Evolutionary conservation across 768 basidiomycete species (phyloP).

Genomic region (Candolleomyces efflorescens): DNA sequence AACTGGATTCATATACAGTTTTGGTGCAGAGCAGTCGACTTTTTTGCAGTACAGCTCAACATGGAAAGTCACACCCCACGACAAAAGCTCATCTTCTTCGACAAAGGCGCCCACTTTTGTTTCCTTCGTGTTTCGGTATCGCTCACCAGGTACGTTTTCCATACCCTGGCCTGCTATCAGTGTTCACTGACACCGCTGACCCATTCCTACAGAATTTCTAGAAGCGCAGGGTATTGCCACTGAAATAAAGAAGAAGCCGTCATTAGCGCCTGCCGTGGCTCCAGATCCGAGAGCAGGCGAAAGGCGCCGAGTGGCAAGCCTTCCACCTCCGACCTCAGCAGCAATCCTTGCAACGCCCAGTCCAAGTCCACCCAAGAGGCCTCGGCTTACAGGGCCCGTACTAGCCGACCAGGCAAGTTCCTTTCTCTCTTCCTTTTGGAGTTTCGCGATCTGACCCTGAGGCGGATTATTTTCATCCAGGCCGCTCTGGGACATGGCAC

Average conservation of each 20-base stretch:
- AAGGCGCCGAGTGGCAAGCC: slow-evolving; percentile 35
- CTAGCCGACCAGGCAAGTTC: slow-evolving; percentile 1
- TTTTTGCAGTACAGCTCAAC: slow-evolving; percentile 43
- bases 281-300: slow-evolving; percentile 13
- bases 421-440: not conserved
- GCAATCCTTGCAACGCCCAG: slow-evolving; percentile 13
- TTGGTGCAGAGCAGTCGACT: slow-evolving; percentile 38
- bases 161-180: not conserved
- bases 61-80: slow-evolving; percentile 50
- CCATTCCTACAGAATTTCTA: slow-evolving; percentile 38
- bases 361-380: slow-evolving; percentile 10
- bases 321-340: slow-evolving; percentile 25
- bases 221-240: slow-evolving; percentile 48
- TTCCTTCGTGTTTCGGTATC: slow-evolving; percentile 65
- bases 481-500: not conserved
- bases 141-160: slow-evolving; percentile 41
- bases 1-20: slow-evolving; percentile 28
- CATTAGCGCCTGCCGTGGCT: not conserved
- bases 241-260: slow-evolving; percentile 18
- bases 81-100: slow-evolving; percentile 23
- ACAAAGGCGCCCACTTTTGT: slow-evolving; percentile 48
- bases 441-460: not conserved
- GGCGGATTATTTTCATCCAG: not conserved
- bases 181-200: not conserved
- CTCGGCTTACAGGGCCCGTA: slow-evolving; percentile 1